A percentile compares a stretch with the other conserved stretches of the same genome.
These are phyloP conservation scores for Pneumocystis wakefieldiae DNA, from an alignment of 1,139 yeast species.

Conservation along the genomic window DNA sequence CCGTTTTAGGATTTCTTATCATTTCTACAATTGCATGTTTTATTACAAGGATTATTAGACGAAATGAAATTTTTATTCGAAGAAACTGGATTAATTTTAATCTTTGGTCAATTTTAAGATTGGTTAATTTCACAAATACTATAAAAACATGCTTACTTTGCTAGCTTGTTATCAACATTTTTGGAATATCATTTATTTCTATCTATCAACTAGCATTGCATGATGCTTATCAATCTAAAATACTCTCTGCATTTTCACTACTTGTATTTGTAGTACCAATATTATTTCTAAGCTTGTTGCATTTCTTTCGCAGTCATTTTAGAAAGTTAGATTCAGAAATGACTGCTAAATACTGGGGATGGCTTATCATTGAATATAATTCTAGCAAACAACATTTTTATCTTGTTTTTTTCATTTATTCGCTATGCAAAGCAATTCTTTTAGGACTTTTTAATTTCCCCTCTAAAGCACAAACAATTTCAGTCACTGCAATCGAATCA, in stretches of 20 bases:
- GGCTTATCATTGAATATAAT: neutral
- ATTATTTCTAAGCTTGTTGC: neutral
- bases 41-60: neutral
- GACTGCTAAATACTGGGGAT: constrained; percentile 1
- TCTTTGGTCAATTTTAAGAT: neutral
- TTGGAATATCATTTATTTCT: neutral
- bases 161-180: neutral
- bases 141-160: neutral
- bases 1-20: neutral
- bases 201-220: neutral
- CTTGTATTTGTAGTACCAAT: neutral
- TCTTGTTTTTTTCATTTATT: neutral
- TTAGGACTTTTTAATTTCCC: neutral
- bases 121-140: neutral
- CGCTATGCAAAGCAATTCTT: neutral
- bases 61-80: neutral
- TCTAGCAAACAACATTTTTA: neutral
- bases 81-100: neutral
- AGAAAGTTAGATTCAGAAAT: neutral
- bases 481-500: neutral
- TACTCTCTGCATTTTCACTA: neutral
- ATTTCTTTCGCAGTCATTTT: neutral
- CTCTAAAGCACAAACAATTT: neutral
- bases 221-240: neutral
- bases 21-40: neutral